Base-by-base conservation (phyloP, 2,329 filamentous ascomycete species). In the Geosmithia morbida region DNA sequence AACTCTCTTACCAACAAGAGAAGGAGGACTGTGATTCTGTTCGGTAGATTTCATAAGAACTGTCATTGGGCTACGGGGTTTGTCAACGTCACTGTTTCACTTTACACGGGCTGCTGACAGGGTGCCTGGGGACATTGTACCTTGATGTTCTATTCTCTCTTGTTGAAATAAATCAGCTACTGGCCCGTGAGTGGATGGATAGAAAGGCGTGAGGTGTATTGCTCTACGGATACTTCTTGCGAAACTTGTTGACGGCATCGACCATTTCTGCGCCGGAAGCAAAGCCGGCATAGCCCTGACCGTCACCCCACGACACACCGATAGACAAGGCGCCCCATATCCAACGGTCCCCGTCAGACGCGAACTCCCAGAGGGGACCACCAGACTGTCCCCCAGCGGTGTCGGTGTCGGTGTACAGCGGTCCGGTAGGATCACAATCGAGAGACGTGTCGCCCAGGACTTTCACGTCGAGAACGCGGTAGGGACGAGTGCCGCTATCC, bases 351-450 rank as follows among this genome's bases (percentile, higher is more conserved):
- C 45, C 45, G 18, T 49, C 37, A 7, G 40, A 26, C 10, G 46
- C 48, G 10, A 45, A 14, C 48, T 49, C 45, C 49, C 49, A 51
- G 26, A 43, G 41, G 5, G 49, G 48, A 14, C 49, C 49, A 17
- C 50, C 50, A 2, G 50, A 52, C 47, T 52, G 50, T 3, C 50
- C 50, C 20, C 48, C 50, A 10, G 46, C 45, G 0, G 48, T 43
- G 29, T 52, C 50, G 10, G 47, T 43, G 37, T 52, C 50, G 8
- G 48, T 48, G 39, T 43, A 47, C 41, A 52, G 39, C 8, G 50
- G 50, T 8, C 48, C 48, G 17, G 45, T 44, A 17, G 11, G n/a
- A 42, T 49, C 48, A 18, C 48, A 49, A 30, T 47, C 48, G 11
- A 47, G 41, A 6, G 22, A 41, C 14, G 20, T 18, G 8, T 44